Base-by-base conservation (phyloP, 768 basidiomycete species). In the Auricularia heimuer region DNA sequence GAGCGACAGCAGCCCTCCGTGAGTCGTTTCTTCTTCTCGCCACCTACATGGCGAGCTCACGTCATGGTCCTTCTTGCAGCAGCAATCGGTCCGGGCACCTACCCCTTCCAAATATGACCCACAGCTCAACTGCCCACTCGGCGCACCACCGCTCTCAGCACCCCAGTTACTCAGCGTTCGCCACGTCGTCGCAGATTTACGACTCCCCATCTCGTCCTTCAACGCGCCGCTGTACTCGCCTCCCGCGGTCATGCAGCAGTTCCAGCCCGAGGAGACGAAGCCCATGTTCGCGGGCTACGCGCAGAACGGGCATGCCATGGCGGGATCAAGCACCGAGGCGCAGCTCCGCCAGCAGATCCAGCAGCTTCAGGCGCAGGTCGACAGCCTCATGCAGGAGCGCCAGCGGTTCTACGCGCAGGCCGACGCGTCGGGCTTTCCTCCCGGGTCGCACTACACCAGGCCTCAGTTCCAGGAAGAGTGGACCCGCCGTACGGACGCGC, bases 401-500 rank as follows among this genome's bases (percentile, higher is more conserved):
- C 18, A 21, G 18, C 47, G 18, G 47, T 18, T 51, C 47, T 51
- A 51, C 47, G 11, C 11, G 18, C 18, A 51, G 47, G 11, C 18
- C 47, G 11, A 8, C 29, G 56, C 56, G 11, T 8, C 8, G 8
- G 56, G 56, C 8, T 7, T 8, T 11, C 56, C 56, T 66, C 14
- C 73, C 79, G 0, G 76, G 77, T 1, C 78, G 81, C 10, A 71
- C 77, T 8, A 77, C 80, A 33, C 42, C 12, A 70, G 82, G 16
- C 65, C 71, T 3, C 69, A 78, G 21, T 86, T 88, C 76, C 80
- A 85, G 58, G 75, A 79, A 35, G 80, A 83, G 2, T 92, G 91
- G 91, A 82, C 81, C 61, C 78, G 80, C 8, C 87, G 91, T 65
- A 92, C 89, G 0, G 86, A 89, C 24, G 83, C 87, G 4, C 88